Base-by-base conservation (phyloP, 2,329 filamentous ascomycete genomes). In the Grosmannia huntii region DNA sequence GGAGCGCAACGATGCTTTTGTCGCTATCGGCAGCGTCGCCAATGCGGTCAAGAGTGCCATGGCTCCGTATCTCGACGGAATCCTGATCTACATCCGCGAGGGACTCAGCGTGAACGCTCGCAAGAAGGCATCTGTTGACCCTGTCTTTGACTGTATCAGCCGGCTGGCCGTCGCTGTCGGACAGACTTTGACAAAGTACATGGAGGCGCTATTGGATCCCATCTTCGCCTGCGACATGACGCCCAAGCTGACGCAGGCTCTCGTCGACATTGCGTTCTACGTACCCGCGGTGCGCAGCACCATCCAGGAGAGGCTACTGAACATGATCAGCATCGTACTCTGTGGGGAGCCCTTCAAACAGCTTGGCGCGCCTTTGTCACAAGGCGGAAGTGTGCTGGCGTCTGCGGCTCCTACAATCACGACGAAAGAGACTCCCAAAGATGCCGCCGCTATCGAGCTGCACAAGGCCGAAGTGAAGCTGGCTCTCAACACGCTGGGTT, bases 211-310 rank as follows among this genome's bases (percentile, higher is more conserved):
- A 31, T 80, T 99, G 11, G 92, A 96, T 65, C 91, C 95, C 12
- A 96, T 99, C 60, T 99, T 99, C 71, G 91, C 90, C 19, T 99
- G 94, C 68, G 94, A 95, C 54, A 78, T 99, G 56, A 96, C 90
- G 44, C 88, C 92, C 59, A 94, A 95, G 64, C 80, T 99, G 27
- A 96, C 92, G 0, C 91, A 97, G 69, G 95, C 95, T 3, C 77
- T 99, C 57, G 91, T 97, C 25, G 95, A 99, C 67, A 96, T 99
- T 89, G 94, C 94, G 31, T 95, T 97, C 68, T 97, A 99, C 68
- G 96, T 99, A 53, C 94, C 92, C 0, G 90, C 95, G 0, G 90
- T 96, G 59, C 94, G 95, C 68, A 81, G 87, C 2, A 91, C 84
- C 7, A 97, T 99, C 48, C 94, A 99, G 68, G 92, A 96, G 67